Conservation (phyloP, 305 asterid genomes). For the Fraxinus sp. region DNA sequence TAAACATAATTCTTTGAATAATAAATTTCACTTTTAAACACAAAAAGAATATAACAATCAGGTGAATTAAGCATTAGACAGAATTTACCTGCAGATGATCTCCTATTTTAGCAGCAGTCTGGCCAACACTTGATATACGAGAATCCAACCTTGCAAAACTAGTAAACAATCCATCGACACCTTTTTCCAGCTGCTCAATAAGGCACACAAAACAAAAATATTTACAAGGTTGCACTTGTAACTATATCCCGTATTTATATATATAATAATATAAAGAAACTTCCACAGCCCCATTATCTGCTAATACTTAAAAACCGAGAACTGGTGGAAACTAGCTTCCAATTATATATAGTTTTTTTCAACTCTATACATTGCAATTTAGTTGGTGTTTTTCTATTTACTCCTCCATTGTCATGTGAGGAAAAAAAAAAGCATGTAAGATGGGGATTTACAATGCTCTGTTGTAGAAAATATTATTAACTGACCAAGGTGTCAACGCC, state of each 20-base stretch:
- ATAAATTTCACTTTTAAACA: background rate
- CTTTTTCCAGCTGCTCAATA: slow-evolving; percentile 79
- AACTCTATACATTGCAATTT: background rate
- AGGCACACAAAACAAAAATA: slow-evolving; percentile 18
- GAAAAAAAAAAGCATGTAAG: background rate
- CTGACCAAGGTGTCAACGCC: background rate
- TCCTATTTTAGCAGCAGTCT: slow-evolving; percentile 98
- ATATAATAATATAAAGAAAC: slow-evolving; percentile 1
- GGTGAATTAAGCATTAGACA: slow-evolving; percentile 5
- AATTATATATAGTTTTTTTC: background rate
- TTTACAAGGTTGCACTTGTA: slow-evolving; percentile 10
- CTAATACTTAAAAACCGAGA: background rate
- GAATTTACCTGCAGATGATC: slow-evolving; percentile 88
- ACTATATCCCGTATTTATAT: slow-evolving; percentile 13
- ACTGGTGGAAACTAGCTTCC: background rate
- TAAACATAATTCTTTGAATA: background rate
- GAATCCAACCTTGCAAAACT: slow-evolving; percentile 96
- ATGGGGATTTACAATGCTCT: background rate
- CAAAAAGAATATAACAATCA: background rate
- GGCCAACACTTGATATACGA: slow-evolving; percentile 98
- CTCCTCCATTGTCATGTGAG: background rate
- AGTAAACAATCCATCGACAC: slow-evolving; percentile 91
- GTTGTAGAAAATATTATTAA: background rate
- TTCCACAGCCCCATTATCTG: background rate
- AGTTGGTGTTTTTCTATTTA: background rate